These are phyloP conservation scores for Leccinum ochraceum DNA, from an alignment of 768 basidiomycete genomes.

Conservation along the genomic window DNA sequence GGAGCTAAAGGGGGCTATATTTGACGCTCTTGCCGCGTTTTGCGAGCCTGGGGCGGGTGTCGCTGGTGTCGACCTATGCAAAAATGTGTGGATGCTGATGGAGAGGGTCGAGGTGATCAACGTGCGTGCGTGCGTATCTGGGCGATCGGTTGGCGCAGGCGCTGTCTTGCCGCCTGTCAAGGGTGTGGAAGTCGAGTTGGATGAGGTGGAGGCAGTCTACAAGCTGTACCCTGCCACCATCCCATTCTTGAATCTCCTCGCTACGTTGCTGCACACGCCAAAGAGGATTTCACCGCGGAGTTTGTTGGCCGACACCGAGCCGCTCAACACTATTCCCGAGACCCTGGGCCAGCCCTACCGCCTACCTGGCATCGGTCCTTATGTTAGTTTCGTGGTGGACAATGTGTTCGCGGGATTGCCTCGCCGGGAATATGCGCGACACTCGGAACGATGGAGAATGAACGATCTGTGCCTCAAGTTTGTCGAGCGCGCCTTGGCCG, in stretches of 20 bases:
- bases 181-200: constrained; percentile 85
- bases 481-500: no score
- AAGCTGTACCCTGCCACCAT: constrained; percentile 86
- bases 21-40: constrained; percentile 80
- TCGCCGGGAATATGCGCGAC: no score
- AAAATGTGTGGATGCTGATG: constrained; percentile 55
- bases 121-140: constrained; percentile 50
- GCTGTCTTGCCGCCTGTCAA: constrained; percentile 53
- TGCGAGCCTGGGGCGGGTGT: constrained; percentile 76
- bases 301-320: constrained; percentile 55
- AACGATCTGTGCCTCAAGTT: no score
- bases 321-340: constrained; percentile 78
- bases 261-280: constrained; percentile 80
- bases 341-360: constrained; percentile 79
- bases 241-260: constrained; percentile 82
- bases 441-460: no score
- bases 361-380: constrained; percentile 80
- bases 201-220: constrained; percentile 80
- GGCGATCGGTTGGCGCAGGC: constrained; percentile 28
- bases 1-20: constrained; percentile 86
- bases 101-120: constrained; percentile 73
- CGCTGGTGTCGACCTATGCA: constrained; percentile 77
- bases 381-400: no score
- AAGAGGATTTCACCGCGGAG: constrained; percentile 67
- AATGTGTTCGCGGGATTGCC: no score